Base-by-base conservation (phyloP, 1,284 basidiomycete genomes). In the Trametes pubescens region DNA sequence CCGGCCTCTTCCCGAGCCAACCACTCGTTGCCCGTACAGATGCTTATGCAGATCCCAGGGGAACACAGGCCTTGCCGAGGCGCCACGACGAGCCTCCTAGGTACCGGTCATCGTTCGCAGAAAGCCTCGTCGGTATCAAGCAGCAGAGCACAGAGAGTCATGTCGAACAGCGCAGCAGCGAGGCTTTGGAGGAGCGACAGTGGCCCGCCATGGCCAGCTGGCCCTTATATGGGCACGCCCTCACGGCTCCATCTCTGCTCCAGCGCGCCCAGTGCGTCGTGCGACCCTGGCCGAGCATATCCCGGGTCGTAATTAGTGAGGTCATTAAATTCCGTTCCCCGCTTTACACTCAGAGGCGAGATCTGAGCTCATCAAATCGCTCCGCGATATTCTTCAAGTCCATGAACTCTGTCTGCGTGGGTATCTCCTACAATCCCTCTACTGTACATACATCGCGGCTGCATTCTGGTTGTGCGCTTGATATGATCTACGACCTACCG, bases 401-500 rank as follows among this genome's bases (percentile, higher is more conserved):
- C 29, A 8, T 4, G 29, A 32, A 32, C 29, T 32, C 29, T n/a
- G 29, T 8, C 29, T 32, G 4, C 29, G 29, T 32, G 29, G 29
- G 29, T 32, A 32, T 32, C 29, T 32, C 29, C 29, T 32, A 32
- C 29, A 32, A 32, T 32, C 29, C 3, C 29, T 32, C 29, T 32
- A 32, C 29, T 32, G 29, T 32, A 32, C 29, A 32, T 32, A 32
- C 29, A 32, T 32, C 8, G 29, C 29, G 29, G 8, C 29, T 51
- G 16, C 49, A 34, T 35, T 16, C 26, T 49, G 26, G 21, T 52
- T 32, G 24, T 38, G 18, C 16, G 26, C 29, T 22, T 22, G 24
- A 43, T 13, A 18, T n/a, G 35, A 2, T n/a, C 11, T 43, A 14
- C 46, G 26, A 29, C 40, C 64, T 67, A 87, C 67, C 87, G 82